These are phyloP conservation scores for Panicum virgatum DNA, from an alignment of 202 grass and related monocot species.

Conservation along the genomic window DNA sequence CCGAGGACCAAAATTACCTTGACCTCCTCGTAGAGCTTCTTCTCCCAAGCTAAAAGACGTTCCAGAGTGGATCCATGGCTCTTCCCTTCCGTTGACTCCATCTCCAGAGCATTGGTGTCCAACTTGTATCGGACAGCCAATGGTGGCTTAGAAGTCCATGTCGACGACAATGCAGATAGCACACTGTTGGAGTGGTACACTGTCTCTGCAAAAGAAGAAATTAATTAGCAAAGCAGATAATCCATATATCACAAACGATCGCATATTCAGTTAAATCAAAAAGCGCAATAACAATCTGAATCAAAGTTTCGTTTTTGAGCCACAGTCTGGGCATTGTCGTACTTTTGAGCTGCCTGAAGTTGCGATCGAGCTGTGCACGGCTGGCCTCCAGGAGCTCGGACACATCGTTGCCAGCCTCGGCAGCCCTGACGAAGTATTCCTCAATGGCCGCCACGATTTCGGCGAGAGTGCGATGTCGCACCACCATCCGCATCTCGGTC, in stretches of 20 bases:
- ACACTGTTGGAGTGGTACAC: slow-evolving; percentile 95
- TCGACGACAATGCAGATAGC: slow-evolving; percentile 81
- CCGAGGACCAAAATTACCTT: slow-evolving; percentile 57
- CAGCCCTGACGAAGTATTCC: slow-evolving; percentile 86
- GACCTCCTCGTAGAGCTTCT: slow-evolving; percentile 92
- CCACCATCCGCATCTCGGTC: slow-evolving; percentile 64
- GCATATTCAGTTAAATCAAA: slow-evolving; percentile 6
- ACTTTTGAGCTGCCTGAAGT: slow-evolving; percentile 92
- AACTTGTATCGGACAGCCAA: slow-evolving; percentile 84
- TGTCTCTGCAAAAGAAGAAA: slow-evolving; percentile 63
- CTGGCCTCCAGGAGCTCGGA: slow-evolving; percentile 82
- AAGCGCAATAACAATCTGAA: background rate
- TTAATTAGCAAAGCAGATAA: slow-evolving; percentile 11
- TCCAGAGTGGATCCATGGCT: slow-evolving; percentile 83
- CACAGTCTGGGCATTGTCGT: slow-evolving; percentile 9
- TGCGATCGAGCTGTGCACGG: slow-evolving; percentile 80
- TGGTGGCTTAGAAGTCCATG: slow-evolving; percentile 91
- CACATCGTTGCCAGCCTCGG: slow-evolving; percentile 62
- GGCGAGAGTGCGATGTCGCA: slow-evolving; percentile 73
- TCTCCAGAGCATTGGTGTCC: slow-evolving; percentile 58
- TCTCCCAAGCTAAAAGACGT: slow-evolving; percentile 94
- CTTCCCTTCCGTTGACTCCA: slow-evolving; percentile 64
- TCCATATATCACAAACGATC: background rate
- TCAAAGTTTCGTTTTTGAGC: background rate
- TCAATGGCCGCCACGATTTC: slow-evolving; percentile 87